phyloP scores from a whole-genome alignment of 2,329 filamentous ascomycete species.

The Penicillium polonicum region DNA sequence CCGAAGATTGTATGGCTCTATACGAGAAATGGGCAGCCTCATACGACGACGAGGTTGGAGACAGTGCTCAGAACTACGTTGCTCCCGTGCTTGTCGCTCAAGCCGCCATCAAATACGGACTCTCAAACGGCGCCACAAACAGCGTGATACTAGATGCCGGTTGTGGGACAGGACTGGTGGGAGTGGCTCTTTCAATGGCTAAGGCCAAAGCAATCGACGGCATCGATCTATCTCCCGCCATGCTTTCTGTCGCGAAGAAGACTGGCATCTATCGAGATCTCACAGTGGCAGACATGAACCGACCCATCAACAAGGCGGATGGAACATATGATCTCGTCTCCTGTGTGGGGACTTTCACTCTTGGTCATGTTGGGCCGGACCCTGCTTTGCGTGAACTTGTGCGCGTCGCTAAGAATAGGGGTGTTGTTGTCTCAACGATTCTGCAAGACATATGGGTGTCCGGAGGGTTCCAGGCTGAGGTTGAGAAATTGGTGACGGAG shows the following conservation, averaged over 20 bases:
- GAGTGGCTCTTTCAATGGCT: slow-evolving; percentile 46
- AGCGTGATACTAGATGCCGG: slow-evolving; percentile 53
- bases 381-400: slow-evolving; percentile 52
- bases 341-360: slow-evolving; percentile 57
- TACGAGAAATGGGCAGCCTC: slow-evolving; percentile 51
- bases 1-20: slow-evolving; percentile 40
- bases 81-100: slow-evolving; percentile 43
- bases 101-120: slow-evolving; percentile 27
- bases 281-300: slow-evolving; percentile 49
- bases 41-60: slow-evolving; percentile 45
- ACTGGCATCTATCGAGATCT: slow-evolving; percentile 51
- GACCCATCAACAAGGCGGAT: slow-evolving; percentile 41
- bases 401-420: slow-evolving; percentile 48
- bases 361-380: slow-evolving; percentile 55
- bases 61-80: slow-evolving; percentile 41
- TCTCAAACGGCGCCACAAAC: slow-evolving; percentile 16
- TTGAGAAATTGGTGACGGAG: slow-evolving; percentile 39
- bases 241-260: slow-evolving; percentile 54
- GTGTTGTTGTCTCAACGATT: slow-evolving; percentile 53
- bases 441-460: slow-evolving; percentile 52
- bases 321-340: slow-evolving; percentile 52
- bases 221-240: slow-evolving; percentile 53
- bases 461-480: slow-evolving; percentile 49
- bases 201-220: slow-evolving; percentile 52
- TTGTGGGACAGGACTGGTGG: slow-evolving; percentile 58